Base-by-base conservation (phyloP, 2,329 filamentous ascomycete genomes). In the Ophiostoma tasmaniense region DNA sequence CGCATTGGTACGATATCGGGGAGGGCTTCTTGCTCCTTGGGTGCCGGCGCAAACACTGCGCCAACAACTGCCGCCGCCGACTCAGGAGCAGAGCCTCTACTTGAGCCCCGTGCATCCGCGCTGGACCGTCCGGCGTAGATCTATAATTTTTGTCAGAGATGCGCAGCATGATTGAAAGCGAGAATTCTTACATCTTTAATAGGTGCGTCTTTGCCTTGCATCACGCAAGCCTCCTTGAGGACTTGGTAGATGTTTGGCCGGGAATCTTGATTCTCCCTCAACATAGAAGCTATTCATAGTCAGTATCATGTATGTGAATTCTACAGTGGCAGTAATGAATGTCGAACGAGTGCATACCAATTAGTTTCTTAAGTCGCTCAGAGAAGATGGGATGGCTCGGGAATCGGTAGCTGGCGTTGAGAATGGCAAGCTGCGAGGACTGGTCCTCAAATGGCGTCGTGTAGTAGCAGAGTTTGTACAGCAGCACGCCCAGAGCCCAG, bases 401-500 rank as follows among this genome's bases (percentile, higher is more conserved):
- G 75, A 92, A 99, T 75, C 91, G 93, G 84, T 92, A 98, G 78
- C 88, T 96, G 66, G 95, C 95, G 76, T 98, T 98, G 71, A 99
- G 81, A 72, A 99, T 99, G 14, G 95, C 95, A 82, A 98, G 91
- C 80, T 97, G 94, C 33, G 95, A 95, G 1, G 71, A 71, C 76
- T 97, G 93, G 72, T 98, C 94, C 80, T 99, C 95, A 75, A 99
- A 99, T 0, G 95, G 95, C 6, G 95, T 99, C 1, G 95, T 99
- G 79, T 99, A 99, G 80, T 98, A 99, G 82, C 95, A 99, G 71
- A 99, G 84, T 82, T 99, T 99, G 83, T 99, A 99, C 68, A 99
- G 80, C 70, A 99, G 81, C 59, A 99, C 95, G 5, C 95, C 95
- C 71, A 99, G 81, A 0, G 95, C 95, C 95, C 93, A 99, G 37